Evolutionary conservation across 2,329 filamentous ascomycete genomes (phyloP), one percentile per base, ranked within the genome.

Genomic region (Phyllosticta citrichinensis): DNA sequence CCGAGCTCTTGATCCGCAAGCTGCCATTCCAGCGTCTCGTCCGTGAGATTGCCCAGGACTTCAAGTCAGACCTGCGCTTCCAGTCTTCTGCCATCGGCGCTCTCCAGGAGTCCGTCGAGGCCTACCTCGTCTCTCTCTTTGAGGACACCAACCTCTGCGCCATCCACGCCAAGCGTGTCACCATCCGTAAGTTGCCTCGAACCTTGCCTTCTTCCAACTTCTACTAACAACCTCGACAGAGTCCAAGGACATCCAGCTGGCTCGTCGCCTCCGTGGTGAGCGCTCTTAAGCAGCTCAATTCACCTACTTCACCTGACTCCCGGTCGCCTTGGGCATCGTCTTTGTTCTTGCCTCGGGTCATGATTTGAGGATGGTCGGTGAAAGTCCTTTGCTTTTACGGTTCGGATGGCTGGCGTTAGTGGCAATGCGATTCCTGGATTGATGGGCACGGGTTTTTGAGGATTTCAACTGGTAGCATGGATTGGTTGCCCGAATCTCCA

Each of bases 221-320:
- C 14, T 57, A 47, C 68, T 71, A 68, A 72, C 64, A 60, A 12
- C 5, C 24, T 17, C 11, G 19, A 47, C 66, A 73, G 93, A 96
- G 89, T 91, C 94, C 76, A 96, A 96, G 78, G 94, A 97, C 75
- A 96, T 99, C 68, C 93, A 97, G 77, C 83, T 97, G 63, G 93
- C 93, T 66, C 79, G 79, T 68, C 79, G 79, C 65, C 78, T 81
- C 70, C 79, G 79, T 72, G 79, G 79, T 69, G 79, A 80, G 77
- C 78, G 79, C 65, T 79, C 78, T 75, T 80, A 80, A 70, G 66
- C 55, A 51, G 35, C 53, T 55, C n/a, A 14, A 20, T 58, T 55
- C 52, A 22, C 40, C 55, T 2, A 9, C 55, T 52, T 56, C 58
- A 61, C 58, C 47, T 52, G 54, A 61, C 56, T 57, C 55, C 17